These are phyloP conservation scores for Penicillium sp. DNA, from an alignment of 2,329 filamentous ascomycete species.

Conservation along the genomic window DNA sequence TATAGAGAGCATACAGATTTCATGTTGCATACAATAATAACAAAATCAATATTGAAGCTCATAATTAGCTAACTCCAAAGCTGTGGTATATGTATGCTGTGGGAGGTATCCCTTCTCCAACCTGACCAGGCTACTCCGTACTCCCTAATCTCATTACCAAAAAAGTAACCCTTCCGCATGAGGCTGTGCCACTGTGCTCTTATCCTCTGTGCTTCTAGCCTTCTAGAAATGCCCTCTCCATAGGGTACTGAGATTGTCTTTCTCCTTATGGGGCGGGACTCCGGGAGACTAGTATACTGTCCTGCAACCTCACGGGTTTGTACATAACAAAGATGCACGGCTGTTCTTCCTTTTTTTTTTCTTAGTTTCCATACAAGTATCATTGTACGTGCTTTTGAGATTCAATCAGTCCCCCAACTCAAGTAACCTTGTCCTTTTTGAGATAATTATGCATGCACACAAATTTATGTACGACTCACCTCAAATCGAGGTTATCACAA, in stretches of 20 bases:
- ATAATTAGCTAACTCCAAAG: too few species aligned
- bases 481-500: constrained; percentile 12
- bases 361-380: background rate
- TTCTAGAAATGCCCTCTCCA: background rate
- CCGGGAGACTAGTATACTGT: background rate
- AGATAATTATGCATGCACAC: background rate
- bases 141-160: background rate
- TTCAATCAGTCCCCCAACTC: background rate
- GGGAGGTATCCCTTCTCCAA: background rate
- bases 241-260: background rate
- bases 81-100: too few species aligned
- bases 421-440: background rate
- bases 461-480: background rate
- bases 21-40: background rate
- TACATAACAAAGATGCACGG: constrained; percentile 3
- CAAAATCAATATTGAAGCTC: background rate
- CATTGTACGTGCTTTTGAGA: too few species aligned
- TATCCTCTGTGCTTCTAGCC: background rate
- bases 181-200: constrained; percentile 4
- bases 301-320: constrained; percentile 1
- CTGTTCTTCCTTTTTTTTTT: background rate
- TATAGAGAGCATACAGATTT: background rate
- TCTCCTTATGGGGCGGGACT: background rate
- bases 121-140: background rate
- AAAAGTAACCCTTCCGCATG: background rate